Evolutionary conservation across 1,284 basidiomycete species (phyloP).

Genomic region (Athelia sp.): DNA sequence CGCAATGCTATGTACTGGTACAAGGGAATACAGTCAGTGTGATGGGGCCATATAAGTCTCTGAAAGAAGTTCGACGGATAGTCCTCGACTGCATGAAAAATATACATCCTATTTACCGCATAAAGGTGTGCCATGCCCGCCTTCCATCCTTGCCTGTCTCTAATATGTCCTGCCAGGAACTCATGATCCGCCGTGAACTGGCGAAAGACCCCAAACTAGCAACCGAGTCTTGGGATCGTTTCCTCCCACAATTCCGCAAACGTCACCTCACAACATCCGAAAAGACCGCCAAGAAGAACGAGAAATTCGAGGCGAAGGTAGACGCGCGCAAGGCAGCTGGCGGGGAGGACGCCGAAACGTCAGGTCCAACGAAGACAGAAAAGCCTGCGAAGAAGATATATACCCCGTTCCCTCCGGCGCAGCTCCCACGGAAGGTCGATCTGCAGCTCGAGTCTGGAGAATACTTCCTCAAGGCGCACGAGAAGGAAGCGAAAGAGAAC

Average conservation of each 20-base stretch:
- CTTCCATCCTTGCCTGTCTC: conserved; percentile 5
- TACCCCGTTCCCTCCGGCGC: conserved; percentile 97
- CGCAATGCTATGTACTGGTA: conserved; percentile 95
- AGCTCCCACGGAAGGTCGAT: conserved; percentile 92
- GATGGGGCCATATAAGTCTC: conserved; percentile 93
- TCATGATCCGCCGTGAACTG: conserved; percentile 98
- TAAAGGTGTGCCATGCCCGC: conserved; percentile 62
- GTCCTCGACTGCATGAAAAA: conserved; percentile 99
- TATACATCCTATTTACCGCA: conserved; percentile 98
- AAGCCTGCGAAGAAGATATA: conserved; percentile 90
- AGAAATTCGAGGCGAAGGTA: conserved; percentile 49
- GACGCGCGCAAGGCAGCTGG: conserved; percentile 61
- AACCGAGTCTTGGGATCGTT: conserved; percentile 94
- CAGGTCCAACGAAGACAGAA: conserved; percentile 28
- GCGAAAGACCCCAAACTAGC: conserved; percentile 98
- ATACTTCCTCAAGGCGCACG: conserved; percentile 91
- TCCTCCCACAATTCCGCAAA: conserved; percentile 95
- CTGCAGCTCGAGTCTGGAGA: conserved; percentile 94
- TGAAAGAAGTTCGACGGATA: conserved; percentile 95
- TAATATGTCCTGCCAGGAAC: conserved; percentile 53
- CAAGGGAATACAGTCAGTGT: conserved; percentile 98
- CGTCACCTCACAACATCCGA: conserved; percentile 88
- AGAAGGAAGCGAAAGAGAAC: conserved; percentile 68
- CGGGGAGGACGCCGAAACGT: conserved; percentile 29
- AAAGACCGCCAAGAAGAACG: conserved; percentile 86